phyloP scores from a whole-genome alignment of 202 grass and related monocot genomes.

The Alloteropsis angusta region DNA sequence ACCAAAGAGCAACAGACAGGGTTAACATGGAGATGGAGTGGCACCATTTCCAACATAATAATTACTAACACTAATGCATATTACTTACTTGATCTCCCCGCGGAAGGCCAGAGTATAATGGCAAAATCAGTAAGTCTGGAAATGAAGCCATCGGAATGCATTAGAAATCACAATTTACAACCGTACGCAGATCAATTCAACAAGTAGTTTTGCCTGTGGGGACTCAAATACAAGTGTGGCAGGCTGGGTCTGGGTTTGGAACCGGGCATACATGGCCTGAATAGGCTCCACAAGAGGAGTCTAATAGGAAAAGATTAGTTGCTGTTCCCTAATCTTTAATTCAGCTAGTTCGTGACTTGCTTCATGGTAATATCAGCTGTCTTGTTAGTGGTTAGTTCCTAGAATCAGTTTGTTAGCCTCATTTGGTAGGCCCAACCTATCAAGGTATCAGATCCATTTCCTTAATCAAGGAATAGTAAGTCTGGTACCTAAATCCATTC shows the following conservation, averaged over 20 bases:
- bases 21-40: neutral
- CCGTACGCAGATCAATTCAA: neutral
- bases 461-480: neutral
- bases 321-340: too few species aligned
- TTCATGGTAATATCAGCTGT: too few species aligned
- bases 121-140: conserved; percentile 76
- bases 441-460: neutral
- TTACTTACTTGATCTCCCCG: conserved; percentile 68
- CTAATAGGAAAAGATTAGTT: neutral
- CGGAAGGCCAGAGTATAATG: conserved; percentile 85
- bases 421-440: neutral
- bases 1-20: conserved; percentile 11
- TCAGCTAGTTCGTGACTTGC: too few species aligned
- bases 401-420: neutral
- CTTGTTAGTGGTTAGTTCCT: neutral
- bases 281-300: neutral
- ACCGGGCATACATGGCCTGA: too few species aligned
- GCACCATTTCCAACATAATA: neutral
- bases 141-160: conserved; percentile 28
- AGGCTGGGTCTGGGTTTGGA: too few species aligned
- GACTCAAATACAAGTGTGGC: too few species aligned
- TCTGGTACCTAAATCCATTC: neutral
- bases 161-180: conserved; percentile 27
- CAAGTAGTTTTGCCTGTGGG: conserved; percentile 7
- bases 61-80: neutral